phyloP scores from a whole-genome alignment of 2,329 filamentous ascomycete species.

The Chalara sp. region DNA sequence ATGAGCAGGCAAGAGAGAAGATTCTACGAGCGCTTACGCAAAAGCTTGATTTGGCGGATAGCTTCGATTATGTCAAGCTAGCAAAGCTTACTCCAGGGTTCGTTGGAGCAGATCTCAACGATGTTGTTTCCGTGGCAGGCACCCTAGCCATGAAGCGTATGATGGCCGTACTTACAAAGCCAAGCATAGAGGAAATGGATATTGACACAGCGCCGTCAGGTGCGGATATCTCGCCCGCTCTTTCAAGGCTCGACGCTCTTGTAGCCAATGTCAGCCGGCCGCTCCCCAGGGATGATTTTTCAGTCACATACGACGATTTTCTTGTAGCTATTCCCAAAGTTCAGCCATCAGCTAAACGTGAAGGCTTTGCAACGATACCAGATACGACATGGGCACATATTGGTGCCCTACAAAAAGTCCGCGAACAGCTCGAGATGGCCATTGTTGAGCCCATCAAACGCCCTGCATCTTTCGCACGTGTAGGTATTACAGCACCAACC shows the following conservation, averaged over 20 bases:
- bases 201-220: conserved; percentile 17
- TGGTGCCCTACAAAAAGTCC: conserved; percentile 73
- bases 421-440: conserved; percentile 73
- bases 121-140: conserved; percentile 39
- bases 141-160: conserved; percentile 31
- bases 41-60: conserved; percentile 54
- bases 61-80: conserved; percentile 67
- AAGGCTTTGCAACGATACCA: conserved; percentile 92
- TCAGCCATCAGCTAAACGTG: conserved; percentile 76
- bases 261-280: conserved; percentile 47
- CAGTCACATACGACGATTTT: conserved; percentile 64
- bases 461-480: conserved; percentile 67
- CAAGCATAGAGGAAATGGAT: conserved; percentile 25
- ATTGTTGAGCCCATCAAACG: conserved; percentile 86
- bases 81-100: conserved; percentile 87
- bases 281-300: conserved; percentile 44
- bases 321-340: conserved; percentile 66
- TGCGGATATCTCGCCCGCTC: conserved; percentile 17
- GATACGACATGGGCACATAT: conserved; percentile 91
- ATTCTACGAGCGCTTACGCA: conserved; percentile 71
- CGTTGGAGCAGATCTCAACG: conserved; percentile 82
- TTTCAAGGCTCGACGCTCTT: conserved; percentile 41
- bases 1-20: conserved; percentile 66
- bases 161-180: conserved; percentile 26
- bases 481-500: conserved; percentile 74